Base-by-base conservation (phyloP, 1,284 basidiomycete species). In the Cystobasidium pallidum region DNA sequence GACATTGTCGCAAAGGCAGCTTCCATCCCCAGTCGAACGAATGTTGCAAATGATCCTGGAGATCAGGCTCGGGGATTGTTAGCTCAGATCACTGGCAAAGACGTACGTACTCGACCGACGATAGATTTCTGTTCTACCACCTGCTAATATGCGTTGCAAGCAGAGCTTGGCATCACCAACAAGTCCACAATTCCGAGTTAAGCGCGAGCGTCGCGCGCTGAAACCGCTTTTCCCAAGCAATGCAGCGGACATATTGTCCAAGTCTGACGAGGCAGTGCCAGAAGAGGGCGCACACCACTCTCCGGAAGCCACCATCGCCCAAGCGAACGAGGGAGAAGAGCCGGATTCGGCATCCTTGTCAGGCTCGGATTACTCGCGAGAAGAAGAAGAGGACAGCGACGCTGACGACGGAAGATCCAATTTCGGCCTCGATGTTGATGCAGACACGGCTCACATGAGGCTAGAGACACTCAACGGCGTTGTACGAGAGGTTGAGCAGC, bases 31-130 rank as follows among this genome's bases (percentile, higher is more conserved):
- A 24, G 7, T 51, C 26, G 19, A 17, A 41, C 45, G 1, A 26
- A 47, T 30, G 30, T 17, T 11, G 36, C 26, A 26, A 32, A 3
- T 24, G 64, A 66, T 52, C 68, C 61, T 32, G 68, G 45, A 21
- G 39, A 59, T 30, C 34, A 41, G 17, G 68, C 68, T 45, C 45
- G 61, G 17, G 68, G 61, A 30, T 24, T 71, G n/a, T 51, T 71
- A 19, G 61, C 61, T 10, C 68, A 71, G 26, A 63, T 71, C 36
- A 71, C 39, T 4, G 68, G 68, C 11, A 63, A 64, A 41, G 62
- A 64, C 8, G 62, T 64, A 28, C 45, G 62, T 64, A 26, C n/a
- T 11, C 26, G 1, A 51, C 47, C 11, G 1, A 30, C n/a, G 24
- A 1, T 26, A 19, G n/a, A 24, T 15, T 2, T 28, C 6, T n/a